phyloP scores from a whole-genome alignment of 1,139 yeast genomes.

The Blastobotrys capitulatus region DNA sequence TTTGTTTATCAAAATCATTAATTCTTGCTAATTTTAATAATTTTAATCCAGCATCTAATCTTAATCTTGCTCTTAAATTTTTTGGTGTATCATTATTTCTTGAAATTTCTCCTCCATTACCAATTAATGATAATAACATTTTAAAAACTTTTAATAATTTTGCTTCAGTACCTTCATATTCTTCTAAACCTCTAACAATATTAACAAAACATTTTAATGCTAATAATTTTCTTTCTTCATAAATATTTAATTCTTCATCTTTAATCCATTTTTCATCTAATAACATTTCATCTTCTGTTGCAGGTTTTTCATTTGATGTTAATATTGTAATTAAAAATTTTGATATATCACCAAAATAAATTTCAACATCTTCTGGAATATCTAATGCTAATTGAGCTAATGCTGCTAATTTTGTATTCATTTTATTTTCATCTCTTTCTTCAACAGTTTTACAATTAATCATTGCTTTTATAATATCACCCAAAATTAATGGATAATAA shows the following conservation, averaged over 20 bases:
- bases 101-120: slow-evolving; percentile 79
- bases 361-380: slow-evolving; percentile 48
- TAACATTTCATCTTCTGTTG: slow-evolving; percentile 3
- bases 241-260: slow-evolving; percentile 33
- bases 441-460: slow-evolving; percentile 34
- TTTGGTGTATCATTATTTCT: slow-evolving; percentile 55
- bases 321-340: slow-evolving; percentile 56
- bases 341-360: slow-evolving; percentile 53
- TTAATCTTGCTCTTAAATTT: slow-evolving; percentile 51
- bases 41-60: slow-evolving; percentile 64
- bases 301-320: slow-evolving; percentile 39
- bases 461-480: slow-evolving; percentile 28
- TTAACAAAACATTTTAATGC: slow-evolving; percentile 60
- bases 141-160: slow-evolving; percentile 62
- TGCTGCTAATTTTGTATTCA: slow-evolving; percentile 55
- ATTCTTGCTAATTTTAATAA: slow-evolving; percentile 59
- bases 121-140: slow-evolving; percentile 53
- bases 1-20: slow-evolving; percentile 47
- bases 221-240: slow-evolving; percentile 37
- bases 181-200: slow-evolving; percentile 47
- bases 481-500: slow-evolving; percentile 36
- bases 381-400: slow-evolving; percentile 57
- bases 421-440: slow-evolving; percentile 25
- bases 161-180: slow-evolving; percentile 33
- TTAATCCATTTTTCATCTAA: slow-evolving; percentile 18